Evolutionary conservation across 371 early-diverging fungal species (phyloP), one percentile per base, ranked within the genome.

Genomic region (Dichotomocladium elegans): DNA sequence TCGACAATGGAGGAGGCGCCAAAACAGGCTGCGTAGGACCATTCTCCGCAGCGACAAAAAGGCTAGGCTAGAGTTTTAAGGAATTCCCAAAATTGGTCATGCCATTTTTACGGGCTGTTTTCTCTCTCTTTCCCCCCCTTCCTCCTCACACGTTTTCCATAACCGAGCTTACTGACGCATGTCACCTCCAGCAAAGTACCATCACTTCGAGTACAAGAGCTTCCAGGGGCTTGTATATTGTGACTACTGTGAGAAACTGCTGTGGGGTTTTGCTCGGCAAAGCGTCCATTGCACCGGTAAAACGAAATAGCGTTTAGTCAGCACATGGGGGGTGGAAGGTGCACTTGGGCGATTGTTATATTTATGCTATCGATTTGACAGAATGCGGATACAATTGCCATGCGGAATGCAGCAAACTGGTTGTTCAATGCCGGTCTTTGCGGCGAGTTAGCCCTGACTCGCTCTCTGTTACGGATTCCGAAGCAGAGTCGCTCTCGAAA

Each of bases 231-330:
- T 80, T 11, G 77, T 79, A 8, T 83, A 80, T 61, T 83, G 83
- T 64, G 81, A 76, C 55, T 72, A 77, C 50, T 83, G 83, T 57
- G 60, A 61, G 6, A 76, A 78, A 44, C 58, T 83, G 15, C 57
- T 83, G 31, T 83, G 83, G 83, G 83, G 83, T 24, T 46, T 74
- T 29, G 67, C 71, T 37, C 73, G 70, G 56, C 82, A 82, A 57
- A 81, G 82, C 25, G 71, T 79, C 12, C 72, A 76, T 25, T 83
- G 83, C 53, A 55, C 61, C 53, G 72, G 76, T 75, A 72, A 62
- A 33, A 14, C 37, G 1, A n/a, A 37, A 17, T 37, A 7, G 15
- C 17, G 17, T n/a, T 37, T 37, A 37, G 37, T 37, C 37, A 37
- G 37, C 37, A n/a, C 17, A n/a, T n/a, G n/a, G n/a, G n/a, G n/a